A percentile compares a stretch with the other conserved stretches of the same genome.
These are phyloP conservation scores for Casaregolazyma suthepensis DNA, from an alignment of 1,139 yeast species.

Conservation along the genomic window DNA sequence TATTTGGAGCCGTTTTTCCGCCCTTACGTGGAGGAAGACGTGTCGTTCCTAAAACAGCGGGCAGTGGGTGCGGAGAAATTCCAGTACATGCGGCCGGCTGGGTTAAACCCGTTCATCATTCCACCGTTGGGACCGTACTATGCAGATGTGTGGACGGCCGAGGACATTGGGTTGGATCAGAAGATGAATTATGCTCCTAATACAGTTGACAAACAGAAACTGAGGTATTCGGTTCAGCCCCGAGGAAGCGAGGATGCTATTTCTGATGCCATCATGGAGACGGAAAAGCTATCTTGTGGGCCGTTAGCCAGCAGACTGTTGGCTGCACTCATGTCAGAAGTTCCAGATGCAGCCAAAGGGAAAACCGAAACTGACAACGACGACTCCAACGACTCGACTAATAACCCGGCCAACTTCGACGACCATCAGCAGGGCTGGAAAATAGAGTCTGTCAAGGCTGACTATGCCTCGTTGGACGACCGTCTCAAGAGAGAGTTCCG, in stretches of 20 bases:
- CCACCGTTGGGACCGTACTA: constrained; percentile 84
- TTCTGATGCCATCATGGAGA: constrained; percentile 59
- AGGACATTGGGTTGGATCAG: constrained; percentile 50
- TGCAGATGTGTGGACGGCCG: constrained; percentile 80
- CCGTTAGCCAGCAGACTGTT: constrained; percentile 82
- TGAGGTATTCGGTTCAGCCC: constrained; percentile 34
- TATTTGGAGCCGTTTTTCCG: constrained; percentile 84
- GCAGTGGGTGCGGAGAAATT: constrained; percentile 25
- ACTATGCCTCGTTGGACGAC: constrained; percentile 79
- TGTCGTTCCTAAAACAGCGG: constrained; percentile 63
- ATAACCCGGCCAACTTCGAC: constrained; percentile 16
- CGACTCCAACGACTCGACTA: constrained; percentile 23
- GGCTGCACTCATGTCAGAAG: constrained; percentile 66
- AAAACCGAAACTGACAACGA: constrained; percentile 6
- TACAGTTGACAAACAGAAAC: constrained; percentile 18
- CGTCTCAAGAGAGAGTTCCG: constrained; percentile 79
- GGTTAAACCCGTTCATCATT: constrained; percentile 41
- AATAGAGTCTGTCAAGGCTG: constrained; percentile 45
- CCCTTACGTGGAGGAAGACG: constrained; percentile 70
- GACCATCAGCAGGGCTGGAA: constrained; percentile 34
- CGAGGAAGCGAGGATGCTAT: constrained; percentile 56
- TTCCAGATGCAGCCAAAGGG: constrained; percentile 17
- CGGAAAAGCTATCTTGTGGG: constrained; percentile 70
- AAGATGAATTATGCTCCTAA: constrained; percentile 36
- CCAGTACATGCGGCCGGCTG: constrained; percentile 23